Evolutionary conservation across 306 rosid species (phyloP), one percentile per base, ranked within the genome.

Genomic region (Erythrophleum fordii): DNA sequence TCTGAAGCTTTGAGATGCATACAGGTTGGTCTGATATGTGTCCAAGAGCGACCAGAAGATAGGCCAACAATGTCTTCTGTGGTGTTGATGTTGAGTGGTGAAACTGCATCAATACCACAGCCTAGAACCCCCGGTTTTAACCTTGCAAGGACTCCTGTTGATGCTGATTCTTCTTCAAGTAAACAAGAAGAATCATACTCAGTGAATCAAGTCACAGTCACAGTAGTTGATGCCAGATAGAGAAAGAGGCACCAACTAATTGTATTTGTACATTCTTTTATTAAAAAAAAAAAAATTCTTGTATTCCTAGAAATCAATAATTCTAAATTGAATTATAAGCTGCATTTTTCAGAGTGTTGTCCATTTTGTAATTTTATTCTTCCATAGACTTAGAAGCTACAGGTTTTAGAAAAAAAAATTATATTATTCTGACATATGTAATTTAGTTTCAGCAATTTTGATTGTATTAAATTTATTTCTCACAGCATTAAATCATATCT

Each of bases 31-130:
- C 61, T 83, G 2, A 10, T 77, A 42, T 77, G 86, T 22, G 82
- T 51, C 31, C 79, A 72, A 53, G 49, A 55, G 10, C 13, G 35
- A 14, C 56, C 77, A 42, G 65, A 46, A 22, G 86, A 83, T 65
- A 62, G 86, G 66, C 82, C 82, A 16, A 77, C 12, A 53, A 83
- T 83, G 86, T 45, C 77, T 28, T 66, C 80, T 22, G 80, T 72
- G 12, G 72, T 83, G 22, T 10, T 73, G 28, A 78, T 65, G 83
- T 35, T 78, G 64, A 60, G 80, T 10, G 56, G 77, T 44, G 72
- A 66, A 14, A 39, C 11, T 45, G 25, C 41, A n/a, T 20, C 29
- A 10, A 73, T 83, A 78, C 83, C 80, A 52, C n/a, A 41, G 6
- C 76, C 79, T 20, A 65, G 53, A 16, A 42, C 26, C 20, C 82